phyloP scores from a whole-genome alignment of 768 basidiomycete genomes.

The Rhodotorula kratochvilovae region DNA sequence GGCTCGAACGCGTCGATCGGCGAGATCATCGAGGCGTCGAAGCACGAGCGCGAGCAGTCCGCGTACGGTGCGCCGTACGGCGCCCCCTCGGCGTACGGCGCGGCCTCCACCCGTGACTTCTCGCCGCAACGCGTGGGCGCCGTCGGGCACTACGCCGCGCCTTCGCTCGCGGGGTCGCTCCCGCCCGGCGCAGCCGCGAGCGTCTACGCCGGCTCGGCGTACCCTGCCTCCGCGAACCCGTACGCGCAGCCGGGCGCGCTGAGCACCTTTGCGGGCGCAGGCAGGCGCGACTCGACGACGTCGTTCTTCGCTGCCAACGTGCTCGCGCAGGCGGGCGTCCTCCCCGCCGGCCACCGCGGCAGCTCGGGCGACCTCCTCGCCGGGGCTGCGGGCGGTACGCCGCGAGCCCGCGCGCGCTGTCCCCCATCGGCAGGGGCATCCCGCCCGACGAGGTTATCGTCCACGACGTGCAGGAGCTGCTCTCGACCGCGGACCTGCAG shows the following conservation, averaged over 20 bases:
- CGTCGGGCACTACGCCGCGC: conserved; percentile 2
- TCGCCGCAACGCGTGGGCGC: neutral
- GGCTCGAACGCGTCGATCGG: conserved; percentile 43
- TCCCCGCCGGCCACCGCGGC: neutral
- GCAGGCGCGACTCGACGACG: conserved; percentile 22
- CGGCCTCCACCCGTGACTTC: conserved; percentile 3
- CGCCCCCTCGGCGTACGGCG: conserved; percentile 31
- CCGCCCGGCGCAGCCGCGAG: conserved; percentile 3
- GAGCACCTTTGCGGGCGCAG: conserved; percentile 5
- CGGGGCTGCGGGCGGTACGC: neutral
- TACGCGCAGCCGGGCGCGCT: neutral
- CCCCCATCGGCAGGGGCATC: neutral
- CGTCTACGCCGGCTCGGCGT: neutral
- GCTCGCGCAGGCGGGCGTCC: conserved; percentile 9
- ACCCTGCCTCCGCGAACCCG: neutral
- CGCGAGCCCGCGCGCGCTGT: neutral
- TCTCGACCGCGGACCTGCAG: conserved; percentile 76
- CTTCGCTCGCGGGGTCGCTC: neutral
- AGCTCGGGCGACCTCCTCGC: neutral
- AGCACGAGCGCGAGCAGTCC: conserved; percentile 17
- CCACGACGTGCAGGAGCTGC: conserved; percentile 54
- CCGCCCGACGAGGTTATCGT: conserved; percentile 19
- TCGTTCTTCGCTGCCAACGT: conserved; percentile 32
- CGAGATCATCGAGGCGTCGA: conserved; percentile 39
- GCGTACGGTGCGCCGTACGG: conserved; percentile 41